Percentiles rank a stretch among this genome's conserved stretches.
phyloP scores from a whole-genome alignment of 2,329 filamentous ascomycete species.

The Alternaria conjuncta region DNA sequence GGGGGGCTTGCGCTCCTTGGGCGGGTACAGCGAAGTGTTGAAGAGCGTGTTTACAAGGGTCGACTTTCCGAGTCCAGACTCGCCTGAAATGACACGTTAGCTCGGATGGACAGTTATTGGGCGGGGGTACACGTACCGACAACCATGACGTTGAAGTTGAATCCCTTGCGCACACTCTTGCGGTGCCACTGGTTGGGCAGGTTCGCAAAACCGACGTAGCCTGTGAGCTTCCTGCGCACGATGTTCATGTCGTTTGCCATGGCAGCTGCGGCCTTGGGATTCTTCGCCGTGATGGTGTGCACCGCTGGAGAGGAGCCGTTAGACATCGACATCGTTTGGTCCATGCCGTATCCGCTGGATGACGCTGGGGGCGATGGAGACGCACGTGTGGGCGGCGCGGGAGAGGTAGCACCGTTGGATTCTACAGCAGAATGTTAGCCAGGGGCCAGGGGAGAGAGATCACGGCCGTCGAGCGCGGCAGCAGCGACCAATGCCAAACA shows the following conservation, averaged over 20 bases:
- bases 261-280: slow-evolving; percentile 64
- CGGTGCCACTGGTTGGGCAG: slow-evolving; percentile 99
- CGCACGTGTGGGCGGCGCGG: slow-evolving; percentile 53
- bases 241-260: slow-evolving; percentile 76
- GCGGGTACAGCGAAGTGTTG: slow-evolving; percentile 98
- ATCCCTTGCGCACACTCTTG: slow-evolving; percentile 99
- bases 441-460: slow-evolving; percentile 18
- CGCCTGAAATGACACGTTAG: slow-evolving; percentile 66
- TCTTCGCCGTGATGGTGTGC: slow-evolving; percentile 69
- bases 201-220: slow-evolving; percentile 98
- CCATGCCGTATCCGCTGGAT: slow-evolving; percentile 62
- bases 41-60: slow-evolving; percentile 99
- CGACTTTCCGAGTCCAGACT: slow-evolving; percentile 98
- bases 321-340: slow-evolving; percentile 64
- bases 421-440: slow-evolving; percentile 46
- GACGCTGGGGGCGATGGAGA: slow-evolving; percentile 55
- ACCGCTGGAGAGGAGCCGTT: slow-evolving; percentile 54
- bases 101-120: not conserved
- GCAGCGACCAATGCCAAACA: slow-evolving; percentile 20
- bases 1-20: slow-evolving; percentile 96
- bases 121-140: slow-evolving; percentile 74
- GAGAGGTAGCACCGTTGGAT: slow-evolving; percentile 53
- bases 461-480: slow-evolving; percentile 10
- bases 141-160: slow-evolving; percentile 99
- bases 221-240: slow-evolving; percentile 95